phyloP scores from a whole-genome alignment of 768 basidiomycete genomes.

The Kwoniella europaea region DNA sequence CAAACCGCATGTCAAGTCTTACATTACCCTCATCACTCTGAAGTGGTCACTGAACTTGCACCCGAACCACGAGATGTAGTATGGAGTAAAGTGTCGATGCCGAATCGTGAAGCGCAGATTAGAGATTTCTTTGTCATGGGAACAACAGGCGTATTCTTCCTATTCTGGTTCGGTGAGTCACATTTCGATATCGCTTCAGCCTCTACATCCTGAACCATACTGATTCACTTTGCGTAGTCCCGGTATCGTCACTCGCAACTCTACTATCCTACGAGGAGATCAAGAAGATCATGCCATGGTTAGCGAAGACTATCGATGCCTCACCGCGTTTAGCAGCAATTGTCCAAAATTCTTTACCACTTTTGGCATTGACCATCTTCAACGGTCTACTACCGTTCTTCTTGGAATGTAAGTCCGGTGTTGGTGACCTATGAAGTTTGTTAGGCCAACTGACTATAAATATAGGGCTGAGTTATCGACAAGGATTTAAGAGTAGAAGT shows the following conservation, averaged over 20 bases:
- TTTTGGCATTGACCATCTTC: constrained; percentile 83
- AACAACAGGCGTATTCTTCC: constrained; percentile 74
- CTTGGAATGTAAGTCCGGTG: constrained; percentile 71
- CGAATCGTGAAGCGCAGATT: constrained; percentile 65
- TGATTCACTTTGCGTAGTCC: constrained; percentile 62
- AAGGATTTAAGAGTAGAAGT: constrained; percentile 86
- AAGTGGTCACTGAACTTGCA: constrained; percentile 73
- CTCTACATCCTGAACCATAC: neutral
- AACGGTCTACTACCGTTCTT: constrained; percentile 88
- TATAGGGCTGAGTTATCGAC: constrained; percentile 76
- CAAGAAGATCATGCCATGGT: constrained; percentile 84
- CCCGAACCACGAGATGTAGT: constrained; percentile 96
- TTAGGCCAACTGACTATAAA: neutral
- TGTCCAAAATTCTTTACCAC: constrained; percentile 92
- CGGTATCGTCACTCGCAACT: constrained; percentile 82
- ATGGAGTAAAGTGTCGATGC: constrained; percentile 85
- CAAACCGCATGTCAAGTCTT: constrained; percentile 89
- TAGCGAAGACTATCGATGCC: constrained; percentile 78
- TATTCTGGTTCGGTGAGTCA: constrained; percentile 74
- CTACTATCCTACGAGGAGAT: constrained; percentile 92
- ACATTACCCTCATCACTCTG: constrained; percentile 71
- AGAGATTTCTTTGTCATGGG: constrained; percentile 75
- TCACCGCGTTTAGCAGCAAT: constrained; percentile 73
- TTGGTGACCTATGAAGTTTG: neutral
- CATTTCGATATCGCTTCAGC: too few species aligned